Evolutionary conservation across 495 filamentous ascomycete genomes (phyloP).

Genomic region (Penicillium longicatenatum): DNA sequence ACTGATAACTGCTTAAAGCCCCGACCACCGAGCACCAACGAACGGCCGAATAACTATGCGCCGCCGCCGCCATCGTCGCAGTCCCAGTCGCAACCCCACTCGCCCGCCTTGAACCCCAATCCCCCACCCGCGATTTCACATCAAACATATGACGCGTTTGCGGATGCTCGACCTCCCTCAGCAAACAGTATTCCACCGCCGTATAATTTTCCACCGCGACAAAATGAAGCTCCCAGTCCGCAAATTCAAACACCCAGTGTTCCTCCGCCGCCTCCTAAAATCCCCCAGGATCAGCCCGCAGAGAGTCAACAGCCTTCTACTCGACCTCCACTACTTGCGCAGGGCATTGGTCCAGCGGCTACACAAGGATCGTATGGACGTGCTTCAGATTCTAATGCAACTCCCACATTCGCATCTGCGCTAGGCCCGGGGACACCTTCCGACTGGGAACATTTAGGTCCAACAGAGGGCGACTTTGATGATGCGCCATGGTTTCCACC

Average conservation of each 20-base stretch:
- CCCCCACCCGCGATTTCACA: slow-evolving; percentile 9
- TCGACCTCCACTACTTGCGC: slow-evolving; percentile 24
- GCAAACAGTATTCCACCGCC: slow-evolving; percentile 24
- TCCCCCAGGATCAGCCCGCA: slow-evolving; percentile 34
- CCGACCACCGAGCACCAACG: slow-evolving; percentile 41
- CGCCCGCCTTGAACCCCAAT: slow-evolving; percentile 20
- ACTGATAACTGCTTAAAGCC: slow-evolving; percentile 31
- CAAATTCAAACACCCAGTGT: slow-evolving; percentile 10
- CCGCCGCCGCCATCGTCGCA: slow-evolving; percentile 22
- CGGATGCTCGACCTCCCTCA: slow-evolving; percentile 25
- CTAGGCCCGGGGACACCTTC: slow-evolving; percentile 56
- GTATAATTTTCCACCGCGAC: slow-evolving; percentile 15
- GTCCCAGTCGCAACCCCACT: slow-evolving; percentile 10
- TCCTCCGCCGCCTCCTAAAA: slow-evolving; percentile 46
- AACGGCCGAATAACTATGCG: slow-evolving; percentile 23
- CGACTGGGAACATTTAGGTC: slow-evolving; percentile 61
- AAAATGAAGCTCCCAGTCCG: slow-evolving; percentile 12
- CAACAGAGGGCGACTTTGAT: slow-evolving; percentile 36
- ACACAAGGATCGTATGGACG: slow-evolving; percentile 21
- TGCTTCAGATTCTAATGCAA: slow-evolving; percentile 17
- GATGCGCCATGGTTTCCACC: slow-evolving; percentile 33
- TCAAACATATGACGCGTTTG: slow-evolving; percentile 20
- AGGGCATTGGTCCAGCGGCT: slow-evolving; percentile 21
- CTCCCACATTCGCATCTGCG: slow-evolving; percentile 40
- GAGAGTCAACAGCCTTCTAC: slow-evolving; percentile 20